Evolutionary conservation across 1,139 yeast species (phyloP).

Genomic region (Sugiyamaella japonica): DNA sequence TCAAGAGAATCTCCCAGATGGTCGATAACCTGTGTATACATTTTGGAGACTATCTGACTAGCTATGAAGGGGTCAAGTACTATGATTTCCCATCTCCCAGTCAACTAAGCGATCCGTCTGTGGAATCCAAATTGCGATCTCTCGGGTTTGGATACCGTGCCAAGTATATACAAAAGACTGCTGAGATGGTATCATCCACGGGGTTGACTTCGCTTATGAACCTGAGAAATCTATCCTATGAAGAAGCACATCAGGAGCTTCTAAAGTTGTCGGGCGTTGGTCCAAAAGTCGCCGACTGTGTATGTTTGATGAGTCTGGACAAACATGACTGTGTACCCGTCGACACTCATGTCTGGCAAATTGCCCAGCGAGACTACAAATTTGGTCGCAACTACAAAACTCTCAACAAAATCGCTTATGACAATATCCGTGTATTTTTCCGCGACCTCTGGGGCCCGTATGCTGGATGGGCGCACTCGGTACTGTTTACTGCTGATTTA

Average conservation of each 20-base stretch:
- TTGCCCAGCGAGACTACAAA: conserved; percentile 79
- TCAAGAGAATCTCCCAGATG: conserved; percentile 90
- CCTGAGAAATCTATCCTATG: conserved; percentile 51
- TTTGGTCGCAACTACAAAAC: conserved; percentile 49
- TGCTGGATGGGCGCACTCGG: conserved; percentile 99
- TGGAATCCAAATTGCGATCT: conserved; percentile 49
- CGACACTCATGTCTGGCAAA: conserved; percentile 95
- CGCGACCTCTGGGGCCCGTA: conserved; percentile 76
- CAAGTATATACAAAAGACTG: conserved; percentile 79
- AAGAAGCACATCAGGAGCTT: conserved; percentile 63
- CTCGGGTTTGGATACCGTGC: conserved; percentile 94
- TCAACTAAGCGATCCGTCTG: conserved; percentile 46
- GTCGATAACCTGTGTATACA: conserved; percentile 74
- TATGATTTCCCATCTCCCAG: conserved; percentile 74
- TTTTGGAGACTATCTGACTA: conserved; percentile 65
- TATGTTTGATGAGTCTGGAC: conserved; percentile 86
- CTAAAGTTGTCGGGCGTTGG: conserved; percentile 85
- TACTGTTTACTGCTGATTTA: conserved; percentile 83
- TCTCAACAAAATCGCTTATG: conserved; percentile 60
- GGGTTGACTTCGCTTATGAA: conserved; percentile 34
- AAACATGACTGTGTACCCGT: conserved; percentile 90
- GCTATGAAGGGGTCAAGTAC: conserved; percentile 57
- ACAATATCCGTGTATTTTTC: conserved; percentile 61
- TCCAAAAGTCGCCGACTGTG: conserved; percentile 97
- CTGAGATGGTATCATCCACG: conserved; percentile 45